phyloP scores from a whole-genome alignment of 2,329 filamentous ascomycete species.

The Lachnellula subtilissima region DNA sequence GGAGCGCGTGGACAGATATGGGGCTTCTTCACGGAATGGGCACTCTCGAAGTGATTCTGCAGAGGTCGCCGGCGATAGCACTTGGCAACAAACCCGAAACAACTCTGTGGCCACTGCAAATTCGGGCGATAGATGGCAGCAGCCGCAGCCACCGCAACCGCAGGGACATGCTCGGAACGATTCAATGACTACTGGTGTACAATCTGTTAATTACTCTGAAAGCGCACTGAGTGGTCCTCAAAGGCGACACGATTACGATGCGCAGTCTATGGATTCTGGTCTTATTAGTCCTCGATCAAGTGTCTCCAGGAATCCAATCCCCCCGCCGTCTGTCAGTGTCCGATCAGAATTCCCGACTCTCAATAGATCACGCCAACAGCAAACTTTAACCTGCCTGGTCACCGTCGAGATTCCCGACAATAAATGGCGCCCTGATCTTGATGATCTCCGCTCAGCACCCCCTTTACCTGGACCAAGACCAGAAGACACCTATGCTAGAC shows the following conservation, averaged over 20 bases:
- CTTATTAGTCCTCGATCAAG: slow-evolving; percentile 66
- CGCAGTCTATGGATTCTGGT: slow-evolving; percentile 91
- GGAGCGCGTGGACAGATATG: slow-evolving; percentile 44
- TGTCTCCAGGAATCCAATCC: slow-evolving; percentile 77
- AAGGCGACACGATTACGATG: slow-evolving; percentile 87
- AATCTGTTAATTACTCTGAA: slow-evolving; percentile 76
- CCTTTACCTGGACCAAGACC: slow-evolving; percentile 39
- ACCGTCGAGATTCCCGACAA: slow-evolving; percentile 91
- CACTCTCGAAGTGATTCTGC: slow-evolving; percentile 73
- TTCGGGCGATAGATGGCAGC: too few species aligned
- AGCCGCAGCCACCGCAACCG: too few species aligned
- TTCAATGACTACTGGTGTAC: slow-evolving; percentile 71
- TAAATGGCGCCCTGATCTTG: slow-evolving; percentile 82
- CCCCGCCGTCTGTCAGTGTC: slow-evolving; percentile 84
- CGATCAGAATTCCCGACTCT: slow-evolving; percentile 96
- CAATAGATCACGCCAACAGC: slow-evolving; percentile 85
- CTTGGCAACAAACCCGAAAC: too few species aligned
- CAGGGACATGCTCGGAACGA: slow-evolving; percentile 65
- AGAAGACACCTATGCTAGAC: slow-evolving; percentile 50
- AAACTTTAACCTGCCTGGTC: slow-evolving; percentile 88
- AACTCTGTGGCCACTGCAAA: too few species aligned
- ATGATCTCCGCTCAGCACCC: slow-evolving; percentile 62
- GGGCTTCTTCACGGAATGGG: slow-evolving; percentile 19
- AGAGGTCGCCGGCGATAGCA: slow-evolving; percentile 57
- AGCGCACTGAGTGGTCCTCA: slow-evolving; percentile 63